Evolutionary conservation across 768 basidiomycete genomes (phyloP).

Genomic region (Hortiboletus campestris): DNA sequence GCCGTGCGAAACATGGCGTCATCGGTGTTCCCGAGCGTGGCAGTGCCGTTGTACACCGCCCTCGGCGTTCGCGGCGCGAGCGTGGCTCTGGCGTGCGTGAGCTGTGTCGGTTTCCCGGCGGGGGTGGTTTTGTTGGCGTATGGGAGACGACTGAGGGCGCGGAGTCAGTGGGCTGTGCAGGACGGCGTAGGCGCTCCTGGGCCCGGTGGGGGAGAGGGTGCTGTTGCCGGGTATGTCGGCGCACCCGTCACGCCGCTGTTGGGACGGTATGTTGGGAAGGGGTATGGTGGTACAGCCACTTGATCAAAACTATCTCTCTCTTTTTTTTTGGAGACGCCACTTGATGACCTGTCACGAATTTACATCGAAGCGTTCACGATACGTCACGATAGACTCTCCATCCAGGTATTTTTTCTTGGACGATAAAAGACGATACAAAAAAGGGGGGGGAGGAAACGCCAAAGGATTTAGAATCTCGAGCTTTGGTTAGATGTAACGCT

Average conservation of each 20-base stretch:
- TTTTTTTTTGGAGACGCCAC: not conserved
- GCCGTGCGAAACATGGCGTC: constrained; percentile 22
- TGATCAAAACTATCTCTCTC: not conserved
- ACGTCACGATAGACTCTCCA: no score
- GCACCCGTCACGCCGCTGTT: constrained; percentile 14
- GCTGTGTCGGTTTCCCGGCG: constrained; percentile 24
- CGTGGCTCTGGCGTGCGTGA: constrained; percentile 19
- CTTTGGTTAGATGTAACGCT: not conserved
- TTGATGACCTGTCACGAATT: not conserved
- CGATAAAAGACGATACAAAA: not conserved
- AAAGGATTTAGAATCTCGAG: no score
- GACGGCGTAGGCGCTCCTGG: constrained; percentile 1
- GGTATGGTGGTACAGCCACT: constrained; percentile 20
- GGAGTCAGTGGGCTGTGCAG: constrained; percentile 28
- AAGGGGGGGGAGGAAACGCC: no score
- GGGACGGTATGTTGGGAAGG: constrained; percentile 2
- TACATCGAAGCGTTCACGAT: not conserved
- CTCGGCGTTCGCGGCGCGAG: constrained; percentile 21
- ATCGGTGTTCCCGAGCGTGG: constrained; percentile 25
- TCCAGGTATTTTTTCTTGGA: not conserved
- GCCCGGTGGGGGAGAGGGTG: not conserved
- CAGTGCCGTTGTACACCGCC: constrained; percentile 20
- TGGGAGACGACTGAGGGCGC: constrained; percentile 20
- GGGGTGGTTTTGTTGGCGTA: constrained; percentile 19
- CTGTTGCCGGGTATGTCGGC: not conserved